Evolutionary conservation across 2,329 filamentous ascomycete genomes (phyloP).

Genomic region (Orbilia javanica): DNA sequence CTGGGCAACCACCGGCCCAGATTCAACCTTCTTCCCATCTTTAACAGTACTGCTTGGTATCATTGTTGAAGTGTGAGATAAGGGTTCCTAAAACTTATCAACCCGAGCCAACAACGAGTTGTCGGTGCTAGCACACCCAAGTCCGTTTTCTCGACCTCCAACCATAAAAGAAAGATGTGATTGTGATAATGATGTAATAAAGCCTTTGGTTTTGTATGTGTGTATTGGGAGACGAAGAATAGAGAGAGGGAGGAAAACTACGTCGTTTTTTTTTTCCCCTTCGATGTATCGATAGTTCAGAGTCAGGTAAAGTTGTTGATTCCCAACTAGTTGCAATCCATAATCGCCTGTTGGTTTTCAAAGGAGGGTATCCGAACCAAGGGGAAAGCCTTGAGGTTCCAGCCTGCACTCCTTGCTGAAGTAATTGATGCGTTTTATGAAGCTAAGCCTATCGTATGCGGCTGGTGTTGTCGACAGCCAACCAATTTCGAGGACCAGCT

Average conservation of each 20-base stretch:
- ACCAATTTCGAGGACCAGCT: background rate
- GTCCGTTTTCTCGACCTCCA: slow-evolving; percentile 12
- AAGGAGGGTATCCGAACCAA: slow-evolving; percentile 16
- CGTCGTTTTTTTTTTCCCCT: background rate
- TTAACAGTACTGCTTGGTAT: slow-evolving; percentile 36
- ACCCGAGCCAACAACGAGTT: slow-evolving; percentile 56
- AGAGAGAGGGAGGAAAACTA: background rate
- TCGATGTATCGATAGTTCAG: background rate
- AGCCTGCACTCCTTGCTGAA: slow-evolving; percentile 1
- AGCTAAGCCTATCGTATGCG: background rate
- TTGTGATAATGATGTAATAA: background rate
- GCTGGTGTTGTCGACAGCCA: background rate
- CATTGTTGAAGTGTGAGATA: slow-evolving; percentile 34
- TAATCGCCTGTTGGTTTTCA: slow-evolving; percentile 31
- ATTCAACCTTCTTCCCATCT: slow-evolving; percentile 53
- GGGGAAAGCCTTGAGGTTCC: slow-evolving; percentile 16
- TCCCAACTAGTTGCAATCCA: slow-evolving; percentile 39
- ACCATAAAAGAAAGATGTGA: slow-evolving; percentile 50
- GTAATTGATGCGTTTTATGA: background rate
- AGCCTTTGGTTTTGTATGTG: background rate
- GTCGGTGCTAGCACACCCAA: slow-evolving; percentile 51
- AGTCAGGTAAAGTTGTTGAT: slow-evolving; percentile 1
- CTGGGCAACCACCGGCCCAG: slow-evolving; percentile 30
- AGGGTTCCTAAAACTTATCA: slow-evolving; percentile 49
- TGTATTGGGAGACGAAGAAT: background rate